Evolutionary conservation across 2,329 filamentous ascomycete genomes (phyloP).

Genomic region (Calonectria leucothoes): DNA sequence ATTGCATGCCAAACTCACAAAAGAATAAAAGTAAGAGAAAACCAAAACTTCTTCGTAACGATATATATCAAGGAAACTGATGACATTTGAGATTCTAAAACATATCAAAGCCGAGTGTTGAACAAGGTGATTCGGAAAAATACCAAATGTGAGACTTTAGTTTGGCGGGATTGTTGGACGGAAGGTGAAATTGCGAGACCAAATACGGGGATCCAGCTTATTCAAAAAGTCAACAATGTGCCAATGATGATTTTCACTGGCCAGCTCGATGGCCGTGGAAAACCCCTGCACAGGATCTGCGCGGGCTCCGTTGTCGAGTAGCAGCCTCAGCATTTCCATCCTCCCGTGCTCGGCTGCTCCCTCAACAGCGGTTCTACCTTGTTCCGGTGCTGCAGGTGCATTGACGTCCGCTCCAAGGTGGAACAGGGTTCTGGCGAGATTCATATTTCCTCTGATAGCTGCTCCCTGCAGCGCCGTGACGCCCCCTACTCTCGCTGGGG

Average conservation of each 20-base stretch:
- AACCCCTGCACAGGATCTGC: neutral
- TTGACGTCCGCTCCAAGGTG: neutral
- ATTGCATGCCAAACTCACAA: no score
- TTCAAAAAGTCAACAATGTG: neutral
- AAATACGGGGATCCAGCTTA: neutral
- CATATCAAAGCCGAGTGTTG: neutral
- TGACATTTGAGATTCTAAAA: no score
- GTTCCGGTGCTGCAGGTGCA: neutral
- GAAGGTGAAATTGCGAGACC: neutral
- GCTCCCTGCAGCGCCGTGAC: slow-evolving; percentile 12
- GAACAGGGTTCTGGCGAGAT: neutral
- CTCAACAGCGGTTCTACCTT: slow-evolving; percentile 13
- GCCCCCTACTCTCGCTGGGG: neutral
- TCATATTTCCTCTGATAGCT: neutral
- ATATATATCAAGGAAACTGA: no score
- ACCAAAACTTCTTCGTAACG: no score
- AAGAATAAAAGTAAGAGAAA: no score
- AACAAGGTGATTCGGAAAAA: neutral
- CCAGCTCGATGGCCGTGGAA: neutral
- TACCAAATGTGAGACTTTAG: neutral
- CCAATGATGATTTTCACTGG: neutral
- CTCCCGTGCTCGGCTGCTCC: slow-evolving; percentile 18
- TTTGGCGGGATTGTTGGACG: neutral
- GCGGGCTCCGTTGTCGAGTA: neutral
- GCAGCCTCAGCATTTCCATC: slow-evolving; percentile 9